These are phyloP conservation scores for Acer campestre DNA, from an alignment of 345 rosid species.

Conservation along the genomic window DNA sequence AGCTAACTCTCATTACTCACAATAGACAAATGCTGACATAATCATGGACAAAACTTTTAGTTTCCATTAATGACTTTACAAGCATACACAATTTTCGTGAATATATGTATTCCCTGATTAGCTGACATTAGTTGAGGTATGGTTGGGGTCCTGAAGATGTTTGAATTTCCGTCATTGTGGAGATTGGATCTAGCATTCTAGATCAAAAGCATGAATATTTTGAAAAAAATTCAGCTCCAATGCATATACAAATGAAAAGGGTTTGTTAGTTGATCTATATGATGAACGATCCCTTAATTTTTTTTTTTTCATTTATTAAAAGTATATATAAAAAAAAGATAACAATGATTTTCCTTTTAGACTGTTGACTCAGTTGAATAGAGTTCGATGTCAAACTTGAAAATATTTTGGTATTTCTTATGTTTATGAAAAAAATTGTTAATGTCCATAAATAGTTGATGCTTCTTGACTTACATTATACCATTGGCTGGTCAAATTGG, in stretches of 20 bases:
- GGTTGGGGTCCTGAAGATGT: not conserved
- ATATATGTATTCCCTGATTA: not conserved
- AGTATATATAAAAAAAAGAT: no score
- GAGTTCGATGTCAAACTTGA: not conserved
- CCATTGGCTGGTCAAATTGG: not conserved
- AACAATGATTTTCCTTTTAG: not conserved
- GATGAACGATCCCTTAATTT: no score
- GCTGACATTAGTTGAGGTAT: conserved; percentile 12
- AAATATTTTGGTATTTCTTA: not conserved
- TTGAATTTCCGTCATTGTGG: not conserved
- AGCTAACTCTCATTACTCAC: not conserved
- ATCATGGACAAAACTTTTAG: not conserved
- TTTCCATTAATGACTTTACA: not conserved
- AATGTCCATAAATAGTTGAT: not conserved
- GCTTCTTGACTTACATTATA: not conserved
- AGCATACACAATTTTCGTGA: not conserved
- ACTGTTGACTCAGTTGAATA: not conserved
- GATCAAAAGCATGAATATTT: not conserved
- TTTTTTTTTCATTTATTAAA: no score
- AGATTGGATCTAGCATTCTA: not conserved
- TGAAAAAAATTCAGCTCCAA: not conserved
- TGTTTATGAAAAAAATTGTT: no score
- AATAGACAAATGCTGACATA: not conserved
- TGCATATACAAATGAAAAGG: not conserved
- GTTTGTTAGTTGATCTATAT: not conserved